Percentiles rank a stretch among this genome's conserved stretches.
phyloP scores from a whole-genome alignment of 768 basidiomycete species.

The Suillus placidus region DNA sequence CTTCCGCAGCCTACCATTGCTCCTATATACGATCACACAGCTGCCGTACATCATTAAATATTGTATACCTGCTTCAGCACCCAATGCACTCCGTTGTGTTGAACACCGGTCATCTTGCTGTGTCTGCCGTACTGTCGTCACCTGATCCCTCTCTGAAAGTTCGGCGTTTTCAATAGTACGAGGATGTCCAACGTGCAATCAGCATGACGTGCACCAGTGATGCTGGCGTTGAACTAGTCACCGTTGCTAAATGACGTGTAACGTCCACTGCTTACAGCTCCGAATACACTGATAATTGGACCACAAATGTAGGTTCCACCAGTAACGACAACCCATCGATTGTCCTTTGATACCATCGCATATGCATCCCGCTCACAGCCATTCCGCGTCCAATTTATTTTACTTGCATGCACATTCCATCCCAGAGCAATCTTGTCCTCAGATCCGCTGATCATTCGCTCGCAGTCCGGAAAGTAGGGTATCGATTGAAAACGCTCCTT shows the following conservation, averaged over 20 bases:
- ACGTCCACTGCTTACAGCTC: no score
- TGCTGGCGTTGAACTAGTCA: not conserved
- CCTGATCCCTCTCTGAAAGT: not conserved
- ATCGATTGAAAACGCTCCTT: not conserved
- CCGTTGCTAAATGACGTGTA: not conserved
- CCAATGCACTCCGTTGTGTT: conserved; percentile 2
- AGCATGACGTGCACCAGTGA: not conserved
- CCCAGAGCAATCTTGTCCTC: not conserved
- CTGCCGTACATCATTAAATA: conserved; percentile 34
- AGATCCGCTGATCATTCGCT: not conserved
- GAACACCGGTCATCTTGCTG: not conserved
- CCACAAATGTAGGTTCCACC: not conserved
- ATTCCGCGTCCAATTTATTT: not conserved
- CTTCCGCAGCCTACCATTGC: conserved; percentile 57
- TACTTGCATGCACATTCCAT: not conserved
- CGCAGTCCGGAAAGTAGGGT: not conserved
- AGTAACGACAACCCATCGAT: not conserved
- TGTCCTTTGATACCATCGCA: not conserved
- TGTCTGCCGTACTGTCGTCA: not conserved
- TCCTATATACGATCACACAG: conserved; percentile 64
- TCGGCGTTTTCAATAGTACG: not conserved
- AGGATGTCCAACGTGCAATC: not conserved
- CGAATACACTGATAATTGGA: not conserved
- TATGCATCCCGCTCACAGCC: not conserved
- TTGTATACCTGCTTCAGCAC: conserved; percentile 7